Evolutionary conservation across 139 green algal genomes (phyloP), one percentile per base, ranked within the genome.

Genomic region (Chlorella sorokiniana): DNA sequence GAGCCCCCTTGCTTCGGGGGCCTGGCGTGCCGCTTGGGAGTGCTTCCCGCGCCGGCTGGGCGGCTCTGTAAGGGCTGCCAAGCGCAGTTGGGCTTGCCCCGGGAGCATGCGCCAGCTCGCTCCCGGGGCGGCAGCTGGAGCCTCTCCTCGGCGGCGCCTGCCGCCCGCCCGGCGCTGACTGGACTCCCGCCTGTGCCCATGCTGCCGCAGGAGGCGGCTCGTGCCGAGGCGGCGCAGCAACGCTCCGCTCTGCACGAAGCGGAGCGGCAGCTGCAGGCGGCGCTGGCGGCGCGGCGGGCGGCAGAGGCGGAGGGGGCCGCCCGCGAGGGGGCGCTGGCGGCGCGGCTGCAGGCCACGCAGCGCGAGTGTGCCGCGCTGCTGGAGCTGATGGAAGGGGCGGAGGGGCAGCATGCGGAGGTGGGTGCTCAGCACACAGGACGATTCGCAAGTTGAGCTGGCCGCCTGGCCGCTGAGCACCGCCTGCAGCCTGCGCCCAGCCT

Each of bases 331-430:
- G 78, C 51, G 44, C 78, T 83, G 56, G 40, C 10, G 31, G 41
- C 18, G 38, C 75, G 42, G 59, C 75, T 76, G 67, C n/a, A 76
- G 67, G 64, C 35, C 5, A 37, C 69, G 48, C 25, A 69, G 67
- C 48, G n/a, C 1, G 67, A 83, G 64, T 83, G 67, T 35, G 29
- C 5, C 8, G 40, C 35, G 14, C 51, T 83, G 78, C 51, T 81
- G 75, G 59, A 25, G 35, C 59, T 59, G 40, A 59, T 67, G 27
- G 40, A 67, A 37, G 29, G 63, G n/a, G 75, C 75, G 0, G 75
- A 81, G 59, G 29, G 52, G 59, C 75, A 72, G 75, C 59, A 71
- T 27, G 54, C 40, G 22, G 54, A 79, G 73, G 73, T 79, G 73
- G 4, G 72, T 35, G 20, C 7, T 45, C 22, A 22, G 16, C 41